Evolutionary conservation across 495 filamentous ascomycete species (phyloP).

Genomic region (Trichoderma erinaceum): DNA sequence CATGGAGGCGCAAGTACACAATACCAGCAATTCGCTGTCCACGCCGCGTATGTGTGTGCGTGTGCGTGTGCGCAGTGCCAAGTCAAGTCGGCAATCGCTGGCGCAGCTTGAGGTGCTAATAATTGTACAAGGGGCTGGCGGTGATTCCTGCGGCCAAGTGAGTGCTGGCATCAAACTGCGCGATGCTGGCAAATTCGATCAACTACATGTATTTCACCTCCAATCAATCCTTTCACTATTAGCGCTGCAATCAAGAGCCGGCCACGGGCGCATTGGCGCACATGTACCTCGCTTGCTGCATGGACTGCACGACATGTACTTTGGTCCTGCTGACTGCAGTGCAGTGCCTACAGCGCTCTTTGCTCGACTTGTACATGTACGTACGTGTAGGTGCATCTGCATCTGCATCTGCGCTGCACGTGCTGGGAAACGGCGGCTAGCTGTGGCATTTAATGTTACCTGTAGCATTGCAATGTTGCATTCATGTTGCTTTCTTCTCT

Average conservation of each 20-base stretch:
- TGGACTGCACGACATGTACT: not conserved
- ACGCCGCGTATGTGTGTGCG: too few species aligned
- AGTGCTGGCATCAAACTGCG: too few species aligned
- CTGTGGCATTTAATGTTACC: not conserved
- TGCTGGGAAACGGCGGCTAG: not conserved
- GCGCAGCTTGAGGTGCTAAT: not conserved
- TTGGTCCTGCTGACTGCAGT: not conserved
- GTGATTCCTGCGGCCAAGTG: too few species aligned
- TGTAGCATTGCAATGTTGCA: not conserved
- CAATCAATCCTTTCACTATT: not conserved
- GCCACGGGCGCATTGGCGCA: not conserved
- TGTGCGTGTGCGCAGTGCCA: too few species aligned
- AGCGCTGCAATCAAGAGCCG: not conserved
- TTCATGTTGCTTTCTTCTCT: not conserved
- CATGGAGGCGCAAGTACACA: too few species aligned
- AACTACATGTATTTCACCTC: too few species aligned
- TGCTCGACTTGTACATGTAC: not conserved
- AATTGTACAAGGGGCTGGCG: too few species aligned
- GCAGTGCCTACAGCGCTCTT: not conserved
- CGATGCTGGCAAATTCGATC: not conserved
- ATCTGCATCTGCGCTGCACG: not conserved
- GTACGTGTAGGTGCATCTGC: not conserved
- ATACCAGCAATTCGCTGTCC: too few species aligned
- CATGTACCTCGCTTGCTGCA: not conserved
- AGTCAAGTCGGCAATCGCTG: slow-evolving; percentile 1